Percentiles rank a stretch among this genome's conserved stretches.
Conservation (phyloP, 2,329 filamentous ascomycete genomes). For the Xylariaceae sp. region DNA sequence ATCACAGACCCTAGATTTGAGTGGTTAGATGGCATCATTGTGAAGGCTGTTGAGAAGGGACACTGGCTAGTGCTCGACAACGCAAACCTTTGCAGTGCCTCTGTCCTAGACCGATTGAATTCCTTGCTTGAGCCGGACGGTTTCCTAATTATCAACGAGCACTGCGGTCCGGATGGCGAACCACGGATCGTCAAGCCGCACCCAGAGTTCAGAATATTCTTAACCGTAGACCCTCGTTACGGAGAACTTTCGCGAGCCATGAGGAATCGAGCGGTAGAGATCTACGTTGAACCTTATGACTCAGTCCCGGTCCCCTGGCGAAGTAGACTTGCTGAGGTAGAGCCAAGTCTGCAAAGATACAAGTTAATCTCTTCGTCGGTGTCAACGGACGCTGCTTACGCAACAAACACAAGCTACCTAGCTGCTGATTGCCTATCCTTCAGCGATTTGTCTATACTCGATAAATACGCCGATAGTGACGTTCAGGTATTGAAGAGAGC, state of each 20-base stretch:
- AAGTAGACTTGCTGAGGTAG: conserved; percentile 49
- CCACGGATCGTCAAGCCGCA: conserved; percentile 81
- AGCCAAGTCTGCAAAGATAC: conserved; percentile 54
- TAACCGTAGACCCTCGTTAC: conserved; percentile 89
- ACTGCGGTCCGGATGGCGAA: conserved; percentile 79
- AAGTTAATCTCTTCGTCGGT: conserved; percentile 41
- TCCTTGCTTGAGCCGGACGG: conserved; percentile 92
- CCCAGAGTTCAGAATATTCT: conserved; percentile 84
- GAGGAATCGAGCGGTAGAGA: conserved; percentile 91
- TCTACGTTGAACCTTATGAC: conserved; percentile 66
- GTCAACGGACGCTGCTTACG: conserved; percentile 32
- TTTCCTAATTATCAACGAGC: conserved; percentile 87
- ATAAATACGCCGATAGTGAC: conserved; percentile 30
- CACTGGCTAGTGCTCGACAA: conserved; percentile 96
- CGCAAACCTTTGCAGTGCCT: conserved; percentile 93
- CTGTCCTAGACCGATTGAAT: conserved; percentile 91
- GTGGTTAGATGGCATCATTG: conserved; percentile 92
- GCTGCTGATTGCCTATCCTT: conserved; percentile 53
- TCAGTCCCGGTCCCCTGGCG: conserved; percentile 39
- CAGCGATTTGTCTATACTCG: conserved; percentile 46
- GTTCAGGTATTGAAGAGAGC: background rate
- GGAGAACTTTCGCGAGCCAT: conserved; percentile 95
- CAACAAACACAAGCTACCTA: conserved; percentile 36
- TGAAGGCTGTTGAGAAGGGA: conserved; percentile 82
- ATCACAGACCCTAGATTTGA: conserved; percentile 83